Evolutionary conservation across 139 green algal species (phyloP).

Genomic region (Monoraphidium neglectum): DNA sequence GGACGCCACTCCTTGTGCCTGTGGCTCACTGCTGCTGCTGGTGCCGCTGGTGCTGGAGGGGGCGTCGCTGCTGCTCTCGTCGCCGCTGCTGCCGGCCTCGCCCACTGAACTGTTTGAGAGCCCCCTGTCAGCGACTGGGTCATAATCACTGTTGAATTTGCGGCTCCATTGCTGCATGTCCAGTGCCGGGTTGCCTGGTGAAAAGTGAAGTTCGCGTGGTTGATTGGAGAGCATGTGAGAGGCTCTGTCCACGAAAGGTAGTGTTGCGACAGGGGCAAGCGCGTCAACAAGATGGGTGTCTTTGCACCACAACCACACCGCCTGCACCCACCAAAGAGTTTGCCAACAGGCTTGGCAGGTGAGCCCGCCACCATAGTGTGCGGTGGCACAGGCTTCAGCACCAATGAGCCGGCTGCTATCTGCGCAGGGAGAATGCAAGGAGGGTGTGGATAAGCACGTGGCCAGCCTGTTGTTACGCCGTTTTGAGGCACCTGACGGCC

Average conservation of each 20-base stretch:
- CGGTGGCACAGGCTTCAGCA: constrained; percentile 86
- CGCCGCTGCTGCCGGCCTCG: not conserved
- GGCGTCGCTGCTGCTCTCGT: constrained; percentile 2
- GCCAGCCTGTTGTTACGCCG: not conserved
- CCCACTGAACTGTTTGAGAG: too few relatives aligned
- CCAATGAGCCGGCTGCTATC: constrained; percentile 83
- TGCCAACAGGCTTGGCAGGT: constrained; percentile 82
- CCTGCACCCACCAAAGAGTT: constrained; percentile 40
- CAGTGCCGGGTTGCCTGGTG: constrained; percentile 32
- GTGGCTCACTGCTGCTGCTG: constrained; percentile 1
- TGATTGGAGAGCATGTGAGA: not conserved
- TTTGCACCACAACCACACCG: too few relatives aligned
- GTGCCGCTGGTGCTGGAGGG: not conserved
- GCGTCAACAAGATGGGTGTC: too few relatives aligned
- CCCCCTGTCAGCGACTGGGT: constrained; percentile 18
- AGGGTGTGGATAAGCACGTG: not conserved
- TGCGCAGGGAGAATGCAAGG: too few relatives aligned
- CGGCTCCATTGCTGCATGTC: constrained; percentile 44
- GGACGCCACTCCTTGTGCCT: constrained; percentile 6
- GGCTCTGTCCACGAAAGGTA: too few relatives aligned
- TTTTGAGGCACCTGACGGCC: constrained; percentile 14
- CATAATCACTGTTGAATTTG: constrained; percentile 14
- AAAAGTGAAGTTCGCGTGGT: not conserved
- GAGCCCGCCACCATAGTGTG: constrained; percentile 87
- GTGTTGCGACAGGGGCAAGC: too few relatives aligned